phyloP scores from a whole-genome alignment of 2,329 filamentous ascomycete species.

The Akanthomyces muscarius region DNA sequence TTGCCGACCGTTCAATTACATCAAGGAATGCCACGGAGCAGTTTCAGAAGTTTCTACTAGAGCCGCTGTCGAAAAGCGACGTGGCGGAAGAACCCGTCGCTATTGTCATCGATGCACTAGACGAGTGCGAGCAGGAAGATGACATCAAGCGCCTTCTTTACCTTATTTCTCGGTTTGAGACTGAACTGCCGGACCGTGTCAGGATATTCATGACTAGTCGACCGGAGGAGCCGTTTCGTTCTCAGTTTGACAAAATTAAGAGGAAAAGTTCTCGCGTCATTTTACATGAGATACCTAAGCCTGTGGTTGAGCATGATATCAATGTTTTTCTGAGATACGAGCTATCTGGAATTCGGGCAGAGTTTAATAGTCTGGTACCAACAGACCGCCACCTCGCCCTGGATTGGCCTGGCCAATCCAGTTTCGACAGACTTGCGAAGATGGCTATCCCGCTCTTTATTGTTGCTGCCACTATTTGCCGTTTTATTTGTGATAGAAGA shows the following conservation, averaged over 20 bases:
- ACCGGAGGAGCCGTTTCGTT: slow-evolving; percentile 36
- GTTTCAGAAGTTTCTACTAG: background rate
- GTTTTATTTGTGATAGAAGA: slow-evolving; percentile 21
- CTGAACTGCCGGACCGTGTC: slow-evolving; percentile 23
- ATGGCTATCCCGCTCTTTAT: slow-evolving; percentile 22
- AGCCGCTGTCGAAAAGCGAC: slow-evolving; percentile 3
- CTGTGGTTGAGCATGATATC: slow-evolving; percentile 35
- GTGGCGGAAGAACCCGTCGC: slow-evolving; percentile 13
- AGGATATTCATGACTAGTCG: slow-evolving; percentile 41
- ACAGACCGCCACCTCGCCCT: slow-evolving; percentile 17
- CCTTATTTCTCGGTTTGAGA: slow-evolving; percentile 10
- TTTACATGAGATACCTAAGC: slow-evolving; percentile 33
- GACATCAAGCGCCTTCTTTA: slow-evolving; percentile 10
- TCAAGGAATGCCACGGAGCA: background rate
- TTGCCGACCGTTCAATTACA: background rate
- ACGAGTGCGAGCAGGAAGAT: slow-evolving; percentile 4
- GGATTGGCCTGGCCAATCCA: slow-evolving; percentile 28
- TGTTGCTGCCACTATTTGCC: slow-evolving; percentile 21
- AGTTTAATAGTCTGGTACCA: slow-evolving; percentile 21
- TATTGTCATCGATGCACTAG: slow-evolving; percentile 11
- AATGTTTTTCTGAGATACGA: slow-evolving; percentile 29
- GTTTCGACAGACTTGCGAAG: background rate
- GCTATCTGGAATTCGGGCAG: slow-evolving; percentile 27
- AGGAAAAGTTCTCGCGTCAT: slow-evolving; percentile 19
- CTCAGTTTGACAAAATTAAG: slow-evolving; percentile 5